A percentile compares a stretch with the other conserved stretches of the same genome.
Evolutionary conservation across 805 yeast species (phyloP).

Genomic region (Soucietia sequanensis): DNA sequence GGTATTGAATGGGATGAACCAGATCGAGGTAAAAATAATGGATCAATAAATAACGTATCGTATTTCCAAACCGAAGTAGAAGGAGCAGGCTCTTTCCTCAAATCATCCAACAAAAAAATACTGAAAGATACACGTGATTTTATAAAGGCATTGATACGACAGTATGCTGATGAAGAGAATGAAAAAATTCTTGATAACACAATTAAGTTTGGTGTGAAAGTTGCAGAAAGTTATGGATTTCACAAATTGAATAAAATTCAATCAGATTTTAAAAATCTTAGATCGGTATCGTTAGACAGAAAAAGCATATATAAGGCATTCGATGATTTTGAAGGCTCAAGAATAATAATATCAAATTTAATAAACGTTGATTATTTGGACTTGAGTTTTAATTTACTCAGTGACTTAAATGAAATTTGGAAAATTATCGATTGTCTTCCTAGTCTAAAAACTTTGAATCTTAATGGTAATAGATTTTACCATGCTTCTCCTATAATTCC

Average conservation of each 20-base stretch:
- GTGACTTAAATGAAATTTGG: slow-evolving; percentile 37
- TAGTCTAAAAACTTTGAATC: slow-evolving; percentile 37
- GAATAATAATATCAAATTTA: slow-evolving; percentile 8
- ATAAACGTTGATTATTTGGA: slow-evolving; percentile 43
- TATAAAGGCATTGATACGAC: slow-evolving; percentile 47
- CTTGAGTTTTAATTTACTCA: slow-evolving; percentile 58
- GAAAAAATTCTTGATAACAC: slow-evolving; percentile 9
- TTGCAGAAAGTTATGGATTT: slow-evolving; percentile 64
- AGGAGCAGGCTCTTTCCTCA: slow-evolving; percentile 64
- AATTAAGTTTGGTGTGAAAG: slow-evolving; percentile 54
- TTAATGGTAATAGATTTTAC: slow-evolving; percentile 54
- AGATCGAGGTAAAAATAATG: slow-evolving; percentile 70
- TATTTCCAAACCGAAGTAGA: slow-evolving; percentile 50
- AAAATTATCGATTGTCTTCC: slow-evolving; percentile 36
- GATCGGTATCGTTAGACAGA: slow-evolving; percentile 50
- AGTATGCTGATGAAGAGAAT: slow-evolving; percentile 39
- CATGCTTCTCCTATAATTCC: background rate
- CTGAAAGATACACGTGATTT: slow-evolving; percentile 25
- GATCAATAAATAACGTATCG: slow-evolving; percentile 48
- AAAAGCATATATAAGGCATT: slow-evolving; percentile 29
- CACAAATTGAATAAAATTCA: slow-evolving; percentile 52
- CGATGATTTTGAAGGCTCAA: slow-evolving; percentile 4
- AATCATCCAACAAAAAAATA: slow-evolving; percentile 38
- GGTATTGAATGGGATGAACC: slow-evolving; percentile 89
- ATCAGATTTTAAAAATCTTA: slow-evolving; percentile 43